Evolutionary conservation across 371 early-diverging fungal species (phyloP).

Genomic region (Mucor plumbeus): DNA sequence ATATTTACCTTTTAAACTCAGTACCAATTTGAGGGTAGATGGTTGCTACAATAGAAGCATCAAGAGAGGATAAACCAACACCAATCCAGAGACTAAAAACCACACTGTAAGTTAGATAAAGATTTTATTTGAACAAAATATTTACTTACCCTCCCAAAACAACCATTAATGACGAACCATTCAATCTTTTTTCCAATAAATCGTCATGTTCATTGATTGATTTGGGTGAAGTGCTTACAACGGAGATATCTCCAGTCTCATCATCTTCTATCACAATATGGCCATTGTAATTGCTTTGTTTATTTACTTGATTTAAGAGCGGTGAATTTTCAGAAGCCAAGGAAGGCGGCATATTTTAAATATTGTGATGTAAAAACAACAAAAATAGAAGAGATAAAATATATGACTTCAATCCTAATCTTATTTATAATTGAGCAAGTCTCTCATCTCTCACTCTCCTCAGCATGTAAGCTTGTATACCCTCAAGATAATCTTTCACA

Average conservation of each 20-base stretch:
- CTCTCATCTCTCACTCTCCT: neutral
- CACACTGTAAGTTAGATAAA: neutral
- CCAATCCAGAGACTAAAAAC: constrained; percentile 35
- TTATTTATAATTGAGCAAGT: neutral
- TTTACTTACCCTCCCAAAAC: constrained; percentile 21
- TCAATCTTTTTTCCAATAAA: constrained; percentile 19
- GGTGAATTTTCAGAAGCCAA: constrained; percentile 15
- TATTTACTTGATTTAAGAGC: constrained; percentile 1
- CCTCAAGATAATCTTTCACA: neutral
- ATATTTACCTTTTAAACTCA: constrained; percentile 67
- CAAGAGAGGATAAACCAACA: constrained; percentile 75
- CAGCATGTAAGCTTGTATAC: neutral
- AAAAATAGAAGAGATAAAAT: neutral
- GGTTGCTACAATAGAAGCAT: constrained; percentile 82
- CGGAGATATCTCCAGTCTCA: constrained; percentile 14
- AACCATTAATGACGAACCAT: constrained; percentile 21
- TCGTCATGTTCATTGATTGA: constrained; percentile 6
- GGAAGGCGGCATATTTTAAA: neutral
- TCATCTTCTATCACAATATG: constrained; percentile 17
- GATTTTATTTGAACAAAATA: too few species aligned
- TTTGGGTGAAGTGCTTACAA: constrained; percentile 16
- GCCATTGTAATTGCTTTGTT: neutral
- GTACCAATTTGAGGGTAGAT: constrained; percentile 77
- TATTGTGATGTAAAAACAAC: neutral
- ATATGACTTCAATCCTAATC: neutral